Base-by-base conservation (phyloP, 805 yeast genomes). In the Lipomyces sp. region DNA sequence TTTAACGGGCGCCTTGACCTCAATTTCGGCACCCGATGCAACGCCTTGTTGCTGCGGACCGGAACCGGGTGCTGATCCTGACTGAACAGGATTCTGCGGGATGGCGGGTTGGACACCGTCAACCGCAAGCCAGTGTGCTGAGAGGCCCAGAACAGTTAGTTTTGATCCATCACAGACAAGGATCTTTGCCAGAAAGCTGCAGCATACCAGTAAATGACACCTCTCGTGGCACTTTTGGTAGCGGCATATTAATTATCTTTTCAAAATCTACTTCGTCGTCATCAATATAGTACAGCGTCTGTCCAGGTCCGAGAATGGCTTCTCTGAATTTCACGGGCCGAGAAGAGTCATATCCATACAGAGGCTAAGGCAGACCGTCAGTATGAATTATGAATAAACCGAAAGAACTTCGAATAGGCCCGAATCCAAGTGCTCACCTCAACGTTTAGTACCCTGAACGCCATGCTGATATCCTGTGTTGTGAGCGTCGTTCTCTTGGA, bases 31-130 rank as follows among this genome's bases (percentile, higher is more conserved):
- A 37, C 74, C 70, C 26, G 74, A 35, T 4, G 35, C 43, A n/a
- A 45, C 46, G 19, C 29, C 29, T 26, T 26, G 29, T 7, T 26
- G 29, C 29, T 82, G 78, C 34, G 28, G 42, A 5, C 48, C 39
- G 8, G 57, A 21, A 32, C 43, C 29, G n/a, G 48, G 8, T 13
- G 47, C 10, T 21, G 49, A 39, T 3, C 50, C 51, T 4, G 53
- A 14, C 2, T 51, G 49, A 18, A 72, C 66, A 22, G 99, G 99
- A 70, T 93, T 93, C 69, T 95, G 98, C 1, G 97, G 95, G 48
- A 93, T 91, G 29, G 93, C 83, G 0, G 99, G 98, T 65, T 93
- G 99, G 7, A 93, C 95, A 51, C 99, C 99, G 69, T 93, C 99
- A 47, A 93, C 86, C 0, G 98, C 98, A 29, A 95, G 74, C 98